phyloP scores from a whole-genome alignment of 306 rosid genomes.

The Corylus americana region DNA sequence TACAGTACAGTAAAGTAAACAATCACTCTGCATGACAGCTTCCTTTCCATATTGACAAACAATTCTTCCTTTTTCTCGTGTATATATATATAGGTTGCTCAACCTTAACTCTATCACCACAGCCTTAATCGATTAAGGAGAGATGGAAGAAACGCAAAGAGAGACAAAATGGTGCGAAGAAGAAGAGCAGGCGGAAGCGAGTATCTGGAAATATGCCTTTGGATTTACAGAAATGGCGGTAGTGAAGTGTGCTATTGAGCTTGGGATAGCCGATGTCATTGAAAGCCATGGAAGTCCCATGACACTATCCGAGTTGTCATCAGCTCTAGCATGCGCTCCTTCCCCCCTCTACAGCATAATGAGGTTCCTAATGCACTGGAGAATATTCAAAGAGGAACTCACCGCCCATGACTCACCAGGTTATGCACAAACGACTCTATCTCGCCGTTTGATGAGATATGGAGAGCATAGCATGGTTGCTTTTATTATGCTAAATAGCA shows the following conservation, averaged over 20 bases:
- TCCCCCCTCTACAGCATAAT: constrained; percentile 41
- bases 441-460: background rate
- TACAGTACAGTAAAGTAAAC: too few relatives aligned
- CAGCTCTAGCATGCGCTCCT: constrained; percentile 40
- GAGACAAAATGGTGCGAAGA: constrained; percentile 21
- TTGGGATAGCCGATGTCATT: constrained; percentile 60
- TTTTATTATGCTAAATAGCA: constrained; percentile 29
- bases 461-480: constrained; percentile 33
- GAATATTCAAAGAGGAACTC: constrained; percentile 44
- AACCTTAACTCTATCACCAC: background rate
- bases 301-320: constrained; percentile 47
- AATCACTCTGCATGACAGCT: too few relatives aligned
- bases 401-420: background rate
- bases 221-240: constrained; percentile 61
- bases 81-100: too few relatives aligned
- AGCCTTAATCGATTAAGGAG: background rate
- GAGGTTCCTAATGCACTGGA: constrained; percentile 50
- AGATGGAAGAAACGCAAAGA: constrained; percentile 26
- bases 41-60: too few relatives aligned
- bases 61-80: too few relatives aligned
- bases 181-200: constrained; percentile 34
- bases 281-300: constrained; percentile 53
- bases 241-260: constrained; percentile 69
- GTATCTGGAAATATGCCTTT: constrained; percentile 48
- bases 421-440: constrained; percentile 31